These are phyloP conservation scores for Colletotrichum sp. DNA, from an alignment of 2,329 filamentous ascomycete species.

Conservation along the genomic window DNA sequence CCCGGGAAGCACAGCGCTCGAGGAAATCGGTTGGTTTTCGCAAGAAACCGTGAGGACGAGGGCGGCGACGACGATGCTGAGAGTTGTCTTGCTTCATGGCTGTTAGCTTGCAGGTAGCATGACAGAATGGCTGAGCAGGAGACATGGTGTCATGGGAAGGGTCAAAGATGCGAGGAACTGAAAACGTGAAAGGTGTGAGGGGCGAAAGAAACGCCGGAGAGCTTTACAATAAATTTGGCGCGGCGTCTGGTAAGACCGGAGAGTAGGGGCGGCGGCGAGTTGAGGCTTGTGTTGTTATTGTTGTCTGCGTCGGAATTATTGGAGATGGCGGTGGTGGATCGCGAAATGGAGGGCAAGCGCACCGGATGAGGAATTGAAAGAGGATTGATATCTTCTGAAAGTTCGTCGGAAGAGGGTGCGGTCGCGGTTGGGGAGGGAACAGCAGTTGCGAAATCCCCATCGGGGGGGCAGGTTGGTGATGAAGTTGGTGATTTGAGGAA, in stretches of 20 bases:
- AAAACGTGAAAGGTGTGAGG: neutral
- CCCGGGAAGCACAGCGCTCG: neutral
- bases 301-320: neutral
- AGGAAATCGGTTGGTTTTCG: neutral
- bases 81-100: neutral
- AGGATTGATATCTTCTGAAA: neutral
- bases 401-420: neutral
- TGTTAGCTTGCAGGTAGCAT: slow-evolving; percentile 6
- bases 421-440: neutral
- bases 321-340: neutral
- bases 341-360: neutral
- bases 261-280: neutral
- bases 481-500: neutral
- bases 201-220: neutral
- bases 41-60: neutral
- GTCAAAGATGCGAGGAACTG: neutral
- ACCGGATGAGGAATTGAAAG: neutral
- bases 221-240: slow-evolving; percentile 3
- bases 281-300: neutral
- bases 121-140: neutral
- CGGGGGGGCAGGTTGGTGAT: neutral
- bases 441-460: neutral
- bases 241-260: neutral
- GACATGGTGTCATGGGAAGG: neutral
- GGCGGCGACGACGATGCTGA: neutral